phyloP scores from a whole-genome alignment of 495 filamentous ascomycete species.

The Schizothecium vesticola region DNA sequence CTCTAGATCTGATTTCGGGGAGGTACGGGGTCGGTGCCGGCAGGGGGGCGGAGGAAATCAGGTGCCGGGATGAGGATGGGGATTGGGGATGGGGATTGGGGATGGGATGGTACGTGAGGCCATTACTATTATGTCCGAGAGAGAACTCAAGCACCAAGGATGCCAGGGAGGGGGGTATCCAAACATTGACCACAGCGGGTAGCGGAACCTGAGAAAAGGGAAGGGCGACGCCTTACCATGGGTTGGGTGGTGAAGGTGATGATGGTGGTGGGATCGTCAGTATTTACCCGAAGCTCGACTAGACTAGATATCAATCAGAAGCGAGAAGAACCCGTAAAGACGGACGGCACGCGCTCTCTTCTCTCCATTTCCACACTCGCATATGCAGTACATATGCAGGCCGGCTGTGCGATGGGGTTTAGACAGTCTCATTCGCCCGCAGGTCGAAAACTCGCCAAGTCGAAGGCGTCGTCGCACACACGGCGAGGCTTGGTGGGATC shows the following conservation, averaged over 20 bases:
- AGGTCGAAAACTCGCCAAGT: conserved; percentile 10
- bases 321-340: too few relatives aligned
- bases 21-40: neutral
- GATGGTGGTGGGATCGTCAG: neutral
- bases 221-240: neutral
- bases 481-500: conserved; percentile 7
- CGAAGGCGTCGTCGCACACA: conserved; percentile 4
- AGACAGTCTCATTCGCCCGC: conserved; percentile 14
- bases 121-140: neutral
- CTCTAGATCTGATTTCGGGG: too few relatives aligned
- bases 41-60: too few relatives aligned
- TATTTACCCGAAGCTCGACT: neutral
- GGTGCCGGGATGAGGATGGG: neutral
- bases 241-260: neutral
- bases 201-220: neutral
- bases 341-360: too few relatives aligned
- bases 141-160: too few relatives aligned
- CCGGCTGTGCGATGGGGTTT: conserved; percentile 21
- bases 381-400: conserved; percentile 21
- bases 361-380: too few relatives aligned
- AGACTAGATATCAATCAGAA: neutral
- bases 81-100: neutral
- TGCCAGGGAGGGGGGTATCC: neutral
- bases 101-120: neutral
- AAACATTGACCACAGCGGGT: neutral